Evolutionary conservation across 352 stramenopile genomes (phyloP).

Genomic region (Aphanomyces euteiches): DNA sequence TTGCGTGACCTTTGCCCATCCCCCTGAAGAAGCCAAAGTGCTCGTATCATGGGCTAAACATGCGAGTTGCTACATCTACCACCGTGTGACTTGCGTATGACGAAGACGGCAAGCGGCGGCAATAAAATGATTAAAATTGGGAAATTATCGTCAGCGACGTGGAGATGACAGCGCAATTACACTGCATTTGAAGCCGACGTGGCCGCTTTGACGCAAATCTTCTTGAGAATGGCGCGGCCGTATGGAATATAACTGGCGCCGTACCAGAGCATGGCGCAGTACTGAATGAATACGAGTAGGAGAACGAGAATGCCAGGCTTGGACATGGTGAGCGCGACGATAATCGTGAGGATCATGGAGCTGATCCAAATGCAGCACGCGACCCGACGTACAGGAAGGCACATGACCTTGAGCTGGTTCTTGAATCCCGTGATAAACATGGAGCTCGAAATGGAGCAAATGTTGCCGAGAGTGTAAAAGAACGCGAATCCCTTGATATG

Average conservation of each 20-base stretch:
- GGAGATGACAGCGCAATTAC: neutral
- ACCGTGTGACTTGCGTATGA: conserved; percentile 35
- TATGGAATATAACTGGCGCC: conserved; percentile 78
- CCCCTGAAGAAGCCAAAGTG: conserved; percentile 61
- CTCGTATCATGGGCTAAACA: conserved; percentile 77
- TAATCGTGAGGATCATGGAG: conserved; percentile 64
- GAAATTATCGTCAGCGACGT: too few species aligned
- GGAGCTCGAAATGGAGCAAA: conserved; percentile 74
- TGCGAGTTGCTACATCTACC: conserved; percentile 71
- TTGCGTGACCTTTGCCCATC: conserved; percentile 69
- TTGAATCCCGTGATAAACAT: conserved; percentile 70
- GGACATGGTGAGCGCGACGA: conserved; percentile 72
- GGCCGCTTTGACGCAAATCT: conserved; percentile 53
- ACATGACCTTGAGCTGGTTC: conserved; percentile 79
- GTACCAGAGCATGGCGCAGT: conserved; percentile 80
- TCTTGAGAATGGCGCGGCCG: conserved; percentile 71
- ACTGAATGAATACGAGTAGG: conserved; percentile 72
- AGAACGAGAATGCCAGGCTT: conserved; percentile 62
- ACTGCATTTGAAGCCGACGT: conserved; percentile 16
- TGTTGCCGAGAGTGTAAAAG: conserved; percentile 80
- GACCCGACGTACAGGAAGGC: conserved; percentile 71
- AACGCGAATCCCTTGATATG: conserved; percentile 84
- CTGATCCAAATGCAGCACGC: conserved; percentile 77
- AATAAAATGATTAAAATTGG: too few species aligned
- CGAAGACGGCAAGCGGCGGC: too few species aligned